These are phyloP conservation scores for Saprolegnia diclina DNA, from an alignment of 352 stramenopile species.

Conservation along the genomic window DNA sequence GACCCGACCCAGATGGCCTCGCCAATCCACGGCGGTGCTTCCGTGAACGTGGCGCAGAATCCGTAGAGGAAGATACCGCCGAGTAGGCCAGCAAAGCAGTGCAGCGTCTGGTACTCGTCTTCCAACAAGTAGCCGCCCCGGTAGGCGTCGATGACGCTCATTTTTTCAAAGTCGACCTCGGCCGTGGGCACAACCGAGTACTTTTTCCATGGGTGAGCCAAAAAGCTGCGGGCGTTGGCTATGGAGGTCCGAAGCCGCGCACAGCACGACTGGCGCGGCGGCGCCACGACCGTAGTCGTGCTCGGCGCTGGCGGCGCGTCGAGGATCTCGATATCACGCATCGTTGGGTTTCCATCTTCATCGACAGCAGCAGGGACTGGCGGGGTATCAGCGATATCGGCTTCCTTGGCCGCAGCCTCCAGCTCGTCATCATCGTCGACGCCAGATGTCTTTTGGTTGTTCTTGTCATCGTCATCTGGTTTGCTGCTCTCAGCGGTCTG, in stretches of 20 bases:
- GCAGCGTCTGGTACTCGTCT: conserved; percentile 67
- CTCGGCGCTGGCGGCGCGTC: not conserved
- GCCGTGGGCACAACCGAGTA: not conserved
- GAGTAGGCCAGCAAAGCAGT: conserved; percentile 50
- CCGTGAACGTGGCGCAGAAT: conserved; percentile 52
- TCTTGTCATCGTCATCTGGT: not conserved
- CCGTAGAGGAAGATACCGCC: conserved; percentile 62
- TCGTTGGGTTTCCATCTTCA: not conserved
- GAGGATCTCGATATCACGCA: not conserved
- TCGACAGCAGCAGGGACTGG: not conserved
- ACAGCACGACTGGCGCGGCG: not conserved
- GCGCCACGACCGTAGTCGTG: not conserved
- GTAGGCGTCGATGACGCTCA: conserved; percentile 71
- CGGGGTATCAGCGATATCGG: not conserved
- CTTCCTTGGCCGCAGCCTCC: conserved; percentile 19
- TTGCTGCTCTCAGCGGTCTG: not conserved
- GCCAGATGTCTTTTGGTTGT: not conserved
- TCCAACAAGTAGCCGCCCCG: conserved; percentile 61
- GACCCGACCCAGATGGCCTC: conserved; percentile 61
- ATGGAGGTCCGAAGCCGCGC: not conserved
- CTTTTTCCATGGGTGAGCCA: not conserved
- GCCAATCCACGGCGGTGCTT: conserved; percentile 58
- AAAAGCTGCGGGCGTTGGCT: not conserved
- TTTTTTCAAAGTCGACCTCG: conserved; percentile 55
- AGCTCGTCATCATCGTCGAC: conserved; percentile 17